Conservation (phyloP, 1,139 yeast species). For the Zygoascus sp. region DNA sequence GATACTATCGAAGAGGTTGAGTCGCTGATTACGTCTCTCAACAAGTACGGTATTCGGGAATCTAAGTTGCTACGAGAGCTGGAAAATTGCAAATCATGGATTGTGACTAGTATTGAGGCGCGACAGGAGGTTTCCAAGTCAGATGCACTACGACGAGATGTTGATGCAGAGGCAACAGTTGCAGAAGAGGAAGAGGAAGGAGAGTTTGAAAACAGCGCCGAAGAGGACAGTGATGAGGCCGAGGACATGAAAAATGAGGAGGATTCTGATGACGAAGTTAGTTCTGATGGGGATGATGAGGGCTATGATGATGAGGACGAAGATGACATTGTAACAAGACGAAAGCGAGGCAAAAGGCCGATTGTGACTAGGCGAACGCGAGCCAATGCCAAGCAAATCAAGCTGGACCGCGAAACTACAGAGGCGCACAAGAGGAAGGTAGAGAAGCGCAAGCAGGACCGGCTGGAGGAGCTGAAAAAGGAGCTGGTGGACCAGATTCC, state of each 20-base stretch:
- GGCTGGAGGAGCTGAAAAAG: constrained; percentile 24
- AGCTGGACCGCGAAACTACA: background rate
- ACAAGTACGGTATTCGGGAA: constrained; percentile 76
- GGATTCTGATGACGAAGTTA: constrained; percentile 15
- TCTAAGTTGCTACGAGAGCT: constrained; percentile 62
- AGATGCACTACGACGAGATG: constrained; percentile 30
- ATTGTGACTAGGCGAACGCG: constrained; percentile 4
- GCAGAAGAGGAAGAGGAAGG: constrained; percentile 20
- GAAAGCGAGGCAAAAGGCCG: constrained; percentile 23
- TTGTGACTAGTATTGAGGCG: constrained; percentile 54
- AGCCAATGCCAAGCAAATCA: constrained; percentile 6
- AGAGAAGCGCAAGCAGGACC: constrained; percentile 20
- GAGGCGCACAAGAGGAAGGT: constrained; percentile 7
- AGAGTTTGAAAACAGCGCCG: constrained; percentile 17
- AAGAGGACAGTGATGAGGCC: constrained; percentile 12
- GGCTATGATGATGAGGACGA: constrained; percentile 17
- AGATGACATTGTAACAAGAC: constrained; percentile 30
- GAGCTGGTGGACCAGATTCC: constrained; percentile 19
- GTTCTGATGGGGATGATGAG: constrained; percentile 12
- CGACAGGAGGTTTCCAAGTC: constrained; percentile 45
- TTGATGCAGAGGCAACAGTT: constrained; percentile 23
- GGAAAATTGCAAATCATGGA: constrained; percentile 42
- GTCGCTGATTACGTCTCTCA: constrained; percentile 59
- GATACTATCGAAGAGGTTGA: constrained; percentile 60
- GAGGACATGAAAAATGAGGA: constrained; percentile 14